Conservation (phyloP, 2,329 filamentous ascomycete genomes). For the Fusarium poae region DNA sequence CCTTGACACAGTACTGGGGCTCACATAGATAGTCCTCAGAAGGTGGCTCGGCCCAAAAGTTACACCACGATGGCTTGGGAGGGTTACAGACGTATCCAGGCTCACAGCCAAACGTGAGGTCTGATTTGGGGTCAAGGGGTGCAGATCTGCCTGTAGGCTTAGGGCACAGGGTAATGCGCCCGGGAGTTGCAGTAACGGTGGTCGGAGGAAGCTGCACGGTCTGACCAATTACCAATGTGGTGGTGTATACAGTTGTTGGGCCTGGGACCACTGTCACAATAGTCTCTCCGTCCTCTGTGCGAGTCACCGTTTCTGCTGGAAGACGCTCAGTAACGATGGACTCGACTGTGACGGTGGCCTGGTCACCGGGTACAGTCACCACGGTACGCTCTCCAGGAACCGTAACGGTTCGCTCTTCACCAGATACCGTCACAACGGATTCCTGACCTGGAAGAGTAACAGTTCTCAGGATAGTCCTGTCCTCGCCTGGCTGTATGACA, state of each 20-base stretch:
- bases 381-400: conserved; percentile 44
- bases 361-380: conserved; percentile 38
- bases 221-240: conserved; percentile 48
- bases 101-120: conserved; percentile 66
- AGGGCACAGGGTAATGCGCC: conserved; percentile 59
- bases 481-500: conserved; percentile 30
- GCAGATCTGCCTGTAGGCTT: conserved; percentile 56
- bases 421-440: conserved; percentile 42
- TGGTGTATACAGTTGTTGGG: conserved; percentile 50
- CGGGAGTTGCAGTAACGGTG: conserved; percentile 48
- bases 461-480: conserved; percentile 37
- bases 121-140: conserved; percentile 53
- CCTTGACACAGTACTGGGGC: conserved; percentile 58
- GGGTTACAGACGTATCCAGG: conserved; percentile 67
- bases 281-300: conserved; percentile 50
- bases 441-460: conserved; percentile 45
- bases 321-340: conserved; percentile 51
- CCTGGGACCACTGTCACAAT: conserved; percentile 49
- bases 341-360: conserved; percentile 49
- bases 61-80: conserved; percentile 63
- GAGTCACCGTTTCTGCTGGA: conserved; percentile 50
- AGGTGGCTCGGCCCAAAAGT: conserved; percentile 64
- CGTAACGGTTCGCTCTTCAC: conserved; percentile 44
- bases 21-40: conserved; percentile 61
- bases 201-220: conserved; percentile 50